Evolutionary conservation across 768 basidiomycete species (phyloP), one percentile per base, ranked within the genome.

Genomic region (Ephemerocybe angulata): DNA sequence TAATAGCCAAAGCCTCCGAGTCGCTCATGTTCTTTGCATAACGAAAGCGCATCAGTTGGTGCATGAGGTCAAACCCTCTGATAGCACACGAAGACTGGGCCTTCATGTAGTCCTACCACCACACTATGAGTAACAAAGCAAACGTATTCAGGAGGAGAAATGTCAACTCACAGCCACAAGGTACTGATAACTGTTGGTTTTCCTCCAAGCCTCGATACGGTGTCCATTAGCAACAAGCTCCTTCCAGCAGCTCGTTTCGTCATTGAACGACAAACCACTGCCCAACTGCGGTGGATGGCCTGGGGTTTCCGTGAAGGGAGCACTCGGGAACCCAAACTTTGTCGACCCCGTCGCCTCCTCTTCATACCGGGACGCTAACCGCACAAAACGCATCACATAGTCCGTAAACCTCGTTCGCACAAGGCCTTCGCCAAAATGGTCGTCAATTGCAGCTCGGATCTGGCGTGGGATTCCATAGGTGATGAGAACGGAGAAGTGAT

Each of bases 131-230:
- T 22, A 30, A 6, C n/a, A 17, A 48, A 50, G 43, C 50, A 62
- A 19, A 33, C 59, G 42, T 44, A 43, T 41, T 41, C 31, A 53
- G 13, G 37, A 31, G 21, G 53, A 4, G 12, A 29, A 41, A 49
- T 43, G 42, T 22, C 15, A 33, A 46, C 53, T 28, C 60, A 95
- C 95, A 69, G 74, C 71, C 53, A 84, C 78, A 62, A 76, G 88
- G 57, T 89, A 81, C 52, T 82, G 78, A 68, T 98, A 97, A 52
- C 82, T 85, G 58, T 82, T 84, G 4, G 91, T 96, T 65, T 81
- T 81, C 58, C 90, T 76, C 96, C 96, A 99, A 7, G 88, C 95
- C 64, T 98, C 97, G 35, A 98, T 93, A 31, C 96, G 82, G 62
- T 85, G 83, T 1, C 86, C 84, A 60, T 94, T 93, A 29, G 78